phyloP scores from a whole-genome alignment of 2,329 filamentous ascomycete genomes.

The Colletotrichum agaves region DNA sequence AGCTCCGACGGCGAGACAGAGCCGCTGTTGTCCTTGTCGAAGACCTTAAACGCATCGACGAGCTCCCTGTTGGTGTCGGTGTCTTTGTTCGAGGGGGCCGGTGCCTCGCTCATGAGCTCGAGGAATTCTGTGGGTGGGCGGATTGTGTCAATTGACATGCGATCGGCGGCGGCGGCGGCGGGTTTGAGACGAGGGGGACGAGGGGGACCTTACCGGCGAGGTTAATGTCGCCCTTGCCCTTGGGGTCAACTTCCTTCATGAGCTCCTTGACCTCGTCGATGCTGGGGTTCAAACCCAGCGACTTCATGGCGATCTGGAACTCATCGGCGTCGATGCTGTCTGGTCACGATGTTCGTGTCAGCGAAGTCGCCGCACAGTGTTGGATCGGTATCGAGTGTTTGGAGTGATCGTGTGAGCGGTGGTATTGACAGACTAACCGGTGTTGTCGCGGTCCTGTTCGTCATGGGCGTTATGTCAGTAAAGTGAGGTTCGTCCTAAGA shows the following conservation, averaged over 20 bases:
- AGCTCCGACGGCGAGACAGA: slow-evolving; percentile 39
- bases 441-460: slow-evolving; percentile 38
- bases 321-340: slow-evolving; percentile 38
- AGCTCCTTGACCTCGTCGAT: slow-evolving; percentile 39
- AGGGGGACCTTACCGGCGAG: slow-evolving; percentile 30
- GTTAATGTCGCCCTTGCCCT: slow-evolving; percentile 38
- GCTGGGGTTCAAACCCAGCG: slow-evolving; percentile 38
- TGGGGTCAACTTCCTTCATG: slow-evolving; percentile 38
- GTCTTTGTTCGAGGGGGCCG: slow-evolving; percentile 35
- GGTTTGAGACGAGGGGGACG: too few species aligned
- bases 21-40: slow-evolving; percentile 39
- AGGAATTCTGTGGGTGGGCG: slow-evolving; percentile 33
- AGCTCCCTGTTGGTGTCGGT: slow-evolving; percentile 37
- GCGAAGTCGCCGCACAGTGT: not conserved
- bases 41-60: slow-evolving; percentile 39
- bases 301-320: slow-evolving; percentile 39
- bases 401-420: not conserved
- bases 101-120: slow-evolving; percentile 38
- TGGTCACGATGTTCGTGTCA: slow-evolving; percentile 18
- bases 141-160: not conserved
- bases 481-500: slow-evolving; percentile 31
- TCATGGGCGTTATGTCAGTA: slow-evolving; percentile 23
- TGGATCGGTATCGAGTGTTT: not conserved
- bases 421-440: slow-evolving; percentile 30
- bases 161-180: not conserved